These are phyloP conservation scores for Limonium bicolor DNA, from an alignment of 148 eudicot genomes.

Conservation along the genomic window DNA sequence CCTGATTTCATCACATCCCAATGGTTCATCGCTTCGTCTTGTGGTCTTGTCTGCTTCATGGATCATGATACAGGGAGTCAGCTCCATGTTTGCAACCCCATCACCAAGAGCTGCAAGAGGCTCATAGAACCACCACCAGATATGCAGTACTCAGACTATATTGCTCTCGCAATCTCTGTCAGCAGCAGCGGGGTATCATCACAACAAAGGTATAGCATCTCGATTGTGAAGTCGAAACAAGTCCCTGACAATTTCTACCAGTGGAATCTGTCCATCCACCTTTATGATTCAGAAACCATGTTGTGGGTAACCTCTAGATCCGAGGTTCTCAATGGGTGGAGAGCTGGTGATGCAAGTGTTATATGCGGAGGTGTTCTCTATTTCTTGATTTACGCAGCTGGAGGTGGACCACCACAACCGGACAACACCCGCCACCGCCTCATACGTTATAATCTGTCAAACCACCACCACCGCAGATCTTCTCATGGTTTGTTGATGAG, in stretches of 20 bases:
- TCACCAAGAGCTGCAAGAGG: conserved; percentile 22
- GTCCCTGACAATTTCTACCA: conserved; percentile 32
- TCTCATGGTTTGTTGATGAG: conserved; percentile 16
- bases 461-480: no score
- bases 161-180: conserved; percentile 40
- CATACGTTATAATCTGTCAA: conserved; percentile 25
- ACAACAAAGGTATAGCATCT: conserved; percentile 19
- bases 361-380: conserved; percentile 44
- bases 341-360: conserved; percentile 53
- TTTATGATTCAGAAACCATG: conserved; percentile 30
- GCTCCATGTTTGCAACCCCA: conserved; percentile 41
- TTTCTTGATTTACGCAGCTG: conserved; percentile 38
- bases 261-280: conserved; percentile 42
- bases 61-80: conserved; percentile 28
- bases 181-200: conserved; percentile 15
- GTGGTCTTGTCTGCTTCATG: conserved; percentile 61
- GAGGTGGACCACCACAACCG: conserved; percentile 12
- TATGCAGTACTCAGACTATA: conserved; percentile 28
- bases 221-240: conserved; percentile 47
- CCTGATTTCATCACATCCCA: conserved; percentile 35
- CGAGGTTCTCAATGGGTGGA: conserved; percentile 37
- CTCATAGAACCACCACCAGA: conserved; percentile 37
- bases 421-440: conserved; percentile 38
- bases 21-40: conserved; percentile 48
- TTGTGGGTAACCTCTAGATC: conserved; percentile 22